Conservation (phyloP, 1,139 yeast species). For the Meyerozyma guilliermondii region DNA sequence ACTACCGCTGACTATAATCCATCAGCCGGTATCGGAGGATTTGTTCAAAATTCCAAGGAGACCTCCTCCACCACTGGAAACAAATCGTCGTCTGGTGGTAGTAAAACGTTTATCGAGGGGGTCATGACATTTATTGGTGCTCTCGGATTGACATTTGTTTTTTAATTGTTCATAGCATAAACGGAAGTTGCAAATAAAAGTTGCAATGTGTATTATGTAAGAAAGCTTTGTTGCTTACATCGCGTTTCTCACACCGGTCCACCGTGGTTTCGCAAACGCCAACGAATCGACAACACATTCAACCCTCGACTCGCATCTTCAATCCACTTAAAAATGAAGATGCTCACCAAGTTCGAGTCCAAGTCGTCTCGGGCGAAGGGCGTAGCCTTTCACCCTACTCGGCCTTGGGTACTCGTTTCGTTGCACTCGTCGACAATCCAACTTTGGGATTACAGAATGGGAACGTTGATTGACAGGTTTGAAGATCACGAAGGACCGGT, state of each 20-base stretch:
- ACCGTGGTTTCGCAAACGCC: constrained; percentile 1
- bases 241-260: background rate
- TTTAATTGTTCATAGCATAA: too few relatives aligned
- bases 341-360: constrained; percentile 96
- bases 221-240: background rate
- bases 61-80: constrained; percentile 8
- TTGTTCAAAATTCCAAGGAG: constrained; percentile 25
- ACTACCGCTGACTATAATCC: constrained; percentile 6
- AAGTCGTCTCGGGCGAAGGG: constrained; percentile 98
- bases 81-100: background rate
- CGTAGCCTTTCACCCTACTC: constrained; percentile 93
- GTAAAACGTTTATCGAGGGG: background rate
- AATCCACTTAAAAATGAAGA: constrained; percentile 57
- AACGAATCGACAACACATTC: constrained; percentile 2
- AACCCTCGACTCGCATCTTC: background rate
- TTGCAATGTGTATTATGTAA: background rate
- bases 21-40: constrained; percentile 25
- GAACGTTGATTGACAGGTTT: constrained; percentile 90
- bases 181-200: too few relatives aligned
- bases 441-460: constrained; percentile 99
- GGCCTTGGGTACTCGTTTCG: constrained; percentile 96
- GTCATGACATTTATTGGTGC: background rate
- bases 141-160: background rate
- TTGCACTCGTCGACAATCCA: constrained; percentile 93
- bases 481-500: constrained; percentile 99